Base-by-base conservation (phyloP, 768 basidiomycete genomes). In the Mycena venus region DNA sequence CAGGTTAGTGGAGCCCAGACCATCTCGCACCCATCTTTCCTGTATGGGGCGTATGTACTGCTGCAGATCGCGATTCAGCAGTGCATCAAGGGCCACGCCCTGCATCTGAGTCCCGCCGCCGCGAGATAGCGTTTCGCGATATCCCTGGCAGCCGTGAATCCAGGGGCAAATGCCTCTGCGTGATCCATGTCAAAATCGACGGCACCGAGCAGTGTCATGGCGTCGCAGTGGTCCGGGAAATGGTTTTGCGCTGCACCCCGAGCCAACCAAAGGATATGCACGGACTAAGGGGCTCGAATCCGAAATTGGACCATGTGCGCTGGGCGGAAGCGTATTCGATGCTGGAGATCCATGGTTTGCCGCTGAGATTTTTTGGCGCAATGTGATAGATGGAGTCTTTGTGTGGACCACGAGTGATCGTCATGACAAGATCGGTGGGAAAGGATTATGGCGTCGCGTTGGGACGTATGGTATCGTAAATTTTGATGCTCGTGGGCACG, bases 151-250 rank as follows among this genome's bases (percentile, higher is more conserved):
- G 25, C 21, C 1, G 31, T 14, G 58, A 60, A 69, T 5, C 58
- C 68, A 15, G 31, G 68, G 9, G 31, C 15, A n/a, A 21, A 38
- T 15, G 68, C 44, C 32, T n/a, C n/a, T n/a, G 62, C 6, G 40
- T 27, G 36, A 47, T 69, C 68, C 44, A 59, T 59, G 68, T 69
- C 68, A 27, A 59, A 69, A 61, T 69, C 68, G 23, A 69, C 68
- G 6, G 47, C 58, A 42, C 68, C 68, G 17, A 69, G 68, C 15
- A 69, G 68, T 0, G 59, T 51, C 68, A 69, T 60, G 23, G 59
- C 44, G 32, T 69, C 68, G 34, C 58, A 69, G 32, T 59, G 44
- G 21, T 69, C 34, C 47, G 58, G 11, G 59, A 32, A 34, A 69
- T 51, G 2, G 34, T 49, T 60, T 69, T 61, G n/a, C 47, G 68